Evolutionary conservation across 768 basidiomycete genomes (phyloP), one percentile per base, ranked within the genome.

Genomic region (Phylloporus sp.): DNA sequence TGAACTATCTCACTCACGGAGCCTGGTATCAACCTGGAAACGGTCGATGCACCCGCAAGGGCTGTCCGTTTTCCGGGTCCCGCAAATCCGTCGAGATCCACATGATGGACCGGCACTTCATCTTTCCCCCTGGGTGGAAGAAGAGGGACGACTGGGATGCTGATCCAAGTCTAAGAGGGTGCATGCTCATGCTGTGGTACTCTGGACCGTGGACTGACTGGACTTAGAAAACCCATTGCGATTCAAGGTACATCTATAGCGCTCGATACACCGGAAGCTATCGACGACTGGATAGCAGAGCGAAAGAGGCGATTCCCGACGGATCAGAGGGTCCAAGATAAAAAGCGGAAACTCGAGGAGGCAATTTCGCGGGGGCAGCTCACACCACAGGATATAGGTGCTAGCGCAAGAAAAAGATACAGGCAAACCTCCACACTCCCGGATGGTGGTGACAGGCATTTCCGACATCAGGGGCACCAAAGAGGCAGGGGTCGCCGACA

Each of bases 61-160:
- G 76, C n/a, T 94, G 91, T 64, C 59, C 65, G 6, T 94, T 89
- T 59, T 72, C 72, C 34, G 90, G 87, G 29, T 85, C 88, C 4
- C 71, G 73, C 35, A 88, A 88, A 63, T 72, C 80, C 23, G 80
- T 91, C 15, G 86, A 91, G 66, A 76, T 73, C 26, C 91, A 94
- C 62, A 86, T 83, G 82, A 92, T 91, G 90, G 91, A 92, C 59
- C 77, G 90, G n/a, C 91, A 93, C 66, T 75, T 93, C 38, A 82
- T 92, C 42, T 91, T 81, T 57, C 91, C 91, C 22, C 77, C 80
- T 39, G 85, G 82, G 20, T 90, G 86, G 84, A 73, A 84, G 57
- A 76, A 77, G 49, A 79, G 73, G 61, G 50, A 66, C 31, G 85
- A 85, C 27, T 91, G 89, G 88, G 89, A 90, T 62, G 82, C 90